Evolutionary conservation across 2,329 filamentous ascomycete species (phyloP).

Genomic region (Apiospora malaysiana): DNA sequence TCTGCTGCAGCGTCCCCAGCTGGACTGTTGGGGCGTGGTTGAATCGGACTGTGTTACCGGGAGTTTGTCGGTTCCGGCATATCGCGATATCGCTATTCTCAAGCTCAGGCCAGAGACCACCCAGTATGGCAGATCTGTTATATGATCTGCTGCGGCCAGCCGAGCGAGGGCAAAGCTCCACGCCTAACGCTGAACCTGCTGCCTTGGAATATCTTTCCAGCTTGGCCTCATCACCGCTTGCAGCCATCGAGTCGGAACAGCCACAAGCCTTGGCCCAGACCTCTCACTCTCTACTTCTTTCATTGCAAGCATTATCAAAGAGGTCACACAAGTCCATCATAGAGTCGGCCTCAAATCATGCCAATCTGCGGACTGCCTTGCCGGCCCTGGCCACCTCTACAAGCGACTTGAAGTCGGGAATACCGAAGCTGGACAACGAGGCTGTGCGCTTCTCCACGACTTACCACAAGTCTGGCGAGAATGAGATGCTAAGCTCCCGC

Average conservation of each 20-base stretch:
- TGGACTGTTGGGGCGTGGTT: not conserved
- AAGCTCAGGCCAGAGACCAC: conserved; percentile 19
- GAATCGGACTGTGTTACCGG: not conserved
- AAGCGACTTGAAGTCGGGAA: conserved; percentile 69
- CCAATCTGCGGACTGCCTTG: conserved; percentile 74
- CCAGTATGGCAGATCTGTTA: conserved; percentile 71
- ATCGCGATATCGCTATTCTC: not conserved
- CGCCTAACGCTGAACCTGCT: conserved; percentile 49
- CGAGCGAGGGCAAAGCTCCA: not conserved
- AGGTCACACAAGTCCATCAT: conserved; percentile 87
- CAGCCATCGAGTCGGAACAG: conserved; percentile 75
- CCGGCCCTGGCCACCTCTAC: conserved; percentile 71
- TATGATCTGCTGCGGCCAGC: conserved; percentile 70
- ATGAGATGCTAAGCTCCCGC: conserved; percentile 72
- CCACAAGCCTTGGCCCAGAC: conserved; percentile 80
- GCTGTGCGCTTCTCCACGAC: conserved; percentile 81
- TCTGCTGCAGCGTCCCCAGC: not conserved
- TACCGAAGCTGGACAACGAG: conserved; percentile 80
- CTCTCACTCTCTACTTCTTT: conserved; percentile 80
- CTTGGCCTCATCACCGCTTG: conserved; percentile 77
- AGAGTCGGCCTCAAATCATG: conserved; percentile 77
- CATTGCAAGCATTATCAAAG: conserved; percentile 86
- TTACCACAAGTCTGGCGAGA: conserved; percentile 77
- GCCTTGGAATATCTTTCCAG: conserved; percentile 76
- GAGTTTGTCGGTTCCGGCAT: not conserved